Evolutionary conservation across 768 basidiomycete species (phyloP).

Genomic region (Pleurotus tuoliensis): DNA sequence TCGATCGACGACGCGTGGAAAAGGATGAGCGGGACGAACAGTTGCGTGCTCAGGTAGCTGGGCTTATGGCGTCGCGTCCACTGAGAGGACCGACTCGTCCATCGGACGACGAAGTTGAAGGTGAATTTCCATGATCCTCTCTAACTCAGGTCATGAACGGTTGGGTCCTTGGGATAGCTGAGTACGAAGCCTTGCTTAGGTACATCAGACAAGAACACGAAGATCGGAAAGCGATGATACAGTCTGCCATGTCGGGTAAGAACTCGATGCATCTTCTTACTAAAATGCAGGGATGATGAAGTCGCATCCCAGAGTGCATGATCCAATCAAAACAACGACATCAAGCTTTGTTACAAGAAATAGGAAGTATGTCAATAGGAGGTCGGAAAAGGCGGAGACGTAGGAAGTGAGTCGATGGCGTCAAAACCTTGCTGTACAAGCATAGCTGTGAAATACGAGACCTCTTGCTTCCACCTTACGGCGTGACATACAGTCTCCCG

Average conservation of each 20-base stretch:
- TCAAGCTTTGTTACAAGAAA: not conserved
- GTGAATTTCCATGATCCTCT: too few species aligned
- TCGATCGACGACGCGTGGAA: not conserved
- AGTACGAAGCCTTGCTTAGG: not conserved
- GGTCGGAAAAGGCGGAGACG: too few species aligned
- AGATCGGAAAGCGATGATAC: not conserved
- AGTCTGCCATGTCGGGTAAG: not conserved
- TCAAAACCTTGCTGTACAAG: not conserved
- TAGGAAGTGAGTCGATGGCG: not conserved
- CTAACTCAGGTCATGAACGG: too few species aligned
- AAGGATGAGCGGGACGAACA: not conserved
- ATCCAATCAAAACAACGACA: not conserved
- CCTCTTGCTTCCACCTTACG: not conserved
- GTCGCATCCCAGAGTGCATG: not conserved
- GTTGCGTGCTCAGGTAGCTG: not conserved
- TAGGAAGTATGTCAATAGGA: not conserved
- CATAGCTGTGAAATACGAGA: not conserved
- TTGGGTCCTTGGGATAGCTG: not conserved
- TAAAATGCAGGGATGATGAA: too few species aligned
- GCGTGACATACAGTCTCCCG: conserved; percentile 16
- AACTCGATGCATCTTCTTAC: not conserved
- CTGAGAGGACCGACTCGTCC: too few species aligned
- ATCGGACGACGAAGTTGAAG: too few species aligned
- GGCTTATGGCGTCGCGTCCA: not conserved
- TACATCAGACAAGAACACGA: not conserved